Base-by-base conservation (phyloP, 2,329 filamentous ascomycete genomes). In the Botrytis galanthina region DNA sequence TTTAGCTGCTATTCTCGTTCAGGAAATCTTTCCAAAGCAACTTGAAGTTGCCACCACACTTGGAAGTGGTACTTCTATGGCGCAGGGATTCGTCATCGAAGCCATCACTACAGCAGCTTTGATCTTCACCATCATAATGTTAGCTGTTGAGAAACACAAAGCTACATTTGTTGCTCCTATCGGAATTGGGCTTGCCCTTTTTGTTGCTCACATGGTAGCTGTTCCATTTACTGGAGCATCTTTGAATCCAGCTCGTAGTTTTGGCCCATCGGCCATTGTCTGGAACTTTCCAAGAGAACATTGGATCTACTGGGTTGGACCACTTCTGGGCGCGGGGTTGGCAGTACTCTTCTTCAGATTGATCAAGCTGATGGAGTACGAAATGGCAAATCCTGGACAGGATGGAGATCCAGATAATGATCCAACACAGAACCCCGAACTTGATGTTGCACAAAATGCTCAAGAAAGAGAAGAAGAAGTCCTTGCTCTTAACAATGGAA, bases 221-320 rank as follows among this genome's bases (percentile, higher is more conserved):
- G 75, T 79, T 8, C 78, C 76, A 44, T 80, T 75, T 44, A 87
- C 85, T 10, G 85, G 85, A 51, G 85, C 84, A 39, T 85, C 84
- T 5, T 79, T 87, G 20, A 87, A 87, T 76, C 85, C 85, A 9
- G 83, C 85, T 22, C 81, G 85, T 71, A 84, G 82, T 73, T 85
- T 87, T 73, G 86, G 84, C 2, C 85, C 85, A 5, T 84, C 82
- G 74, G 85, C 86, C 37, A 81, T 85, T 29, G 84, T 82, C 1
- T 79, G 79, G 20, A 81, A 79, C 2, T 87, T 86, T 74, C 81
- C 83, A 51, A 64, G 74, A 6, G 82, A 86, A 71, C 85, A 86
- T 77, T 87, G 85, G 85, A 86, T 87, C 57, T 86, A 83, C 29
- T 84, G 82, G 84, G 76, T 89, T 9, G 87, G 87, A 0, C 87